Evolutionary conservation across 148 eudicot species (phyloP).

Genomic region (Suaeda aralocaspica): DNA sequence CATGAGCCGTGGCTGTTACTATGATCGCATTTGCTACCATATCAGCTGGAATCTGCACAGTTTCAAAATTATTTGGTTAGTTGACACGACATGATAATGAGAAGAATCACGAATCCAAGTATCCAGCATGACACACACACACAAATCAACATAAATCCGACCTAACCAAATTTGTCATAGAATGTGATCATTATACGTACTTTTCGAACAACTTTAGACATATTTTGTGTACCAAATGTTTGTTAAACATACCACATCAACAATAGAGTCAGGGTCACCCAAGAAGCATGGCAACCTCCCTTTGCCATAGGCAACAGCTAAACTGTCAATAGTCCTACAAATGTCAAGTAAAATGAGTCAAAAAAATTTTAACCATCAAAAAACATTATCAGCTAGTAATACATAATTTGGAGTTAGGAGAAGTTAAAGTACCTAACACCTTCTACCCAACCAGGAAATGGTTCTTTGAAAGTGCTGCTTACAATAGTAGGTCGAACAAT

Average conservation of each 20-base stretch:
- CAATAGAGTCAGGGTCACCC: slow-evolving; percentile 38
- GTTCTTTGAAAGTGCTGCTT: slow-evolving; percentile 79
- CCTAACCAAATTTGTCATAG: too few species aligned
- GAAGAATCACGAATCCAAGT: too few species aligned
- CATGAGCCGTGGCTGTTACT: slow-evolving; percentile 43
- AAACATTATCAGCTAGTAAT: neutral
- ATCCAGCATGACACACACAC: too few species aligned
- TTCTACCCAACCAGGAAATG: slow-evolving; percentile 94
- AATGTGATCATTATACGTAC: too few species aligned
- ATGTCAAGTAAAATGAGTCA: neutral
- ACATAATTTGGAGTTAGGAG: neutral
- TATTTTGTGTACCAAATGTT: too few species aligned
- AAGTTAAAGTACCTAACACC: slow-evolving; percentile 52
- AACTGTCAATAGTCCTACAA: slow-evolving; percentile 60
- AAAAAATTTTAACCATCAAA: too few species aligned
- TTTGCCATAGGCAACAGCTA: slow-evolving; percentile 61
- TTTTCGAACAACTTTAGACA: too few species aligned
- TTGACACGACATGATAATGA: too few species aligned
- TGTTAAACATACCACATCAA: slow-evolving; percentile 43
- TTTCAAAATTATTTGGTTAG: neutral
- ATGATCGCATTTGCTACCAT: slow-evolving; percentile 55
- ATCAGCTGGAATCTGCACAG: slow-evolving; percentile 46
- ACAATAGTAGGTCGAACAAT: slow-evolving; percentile 85
- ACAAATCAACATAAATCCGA: too few species aligned
- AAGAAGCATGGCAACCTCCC: slow-evolving; percentile 49